These are phyloP conservation scores for Raphanus sativus DNA, from an alignment of 345 rosid genomes.

Conservation along the genomic window DNA sequence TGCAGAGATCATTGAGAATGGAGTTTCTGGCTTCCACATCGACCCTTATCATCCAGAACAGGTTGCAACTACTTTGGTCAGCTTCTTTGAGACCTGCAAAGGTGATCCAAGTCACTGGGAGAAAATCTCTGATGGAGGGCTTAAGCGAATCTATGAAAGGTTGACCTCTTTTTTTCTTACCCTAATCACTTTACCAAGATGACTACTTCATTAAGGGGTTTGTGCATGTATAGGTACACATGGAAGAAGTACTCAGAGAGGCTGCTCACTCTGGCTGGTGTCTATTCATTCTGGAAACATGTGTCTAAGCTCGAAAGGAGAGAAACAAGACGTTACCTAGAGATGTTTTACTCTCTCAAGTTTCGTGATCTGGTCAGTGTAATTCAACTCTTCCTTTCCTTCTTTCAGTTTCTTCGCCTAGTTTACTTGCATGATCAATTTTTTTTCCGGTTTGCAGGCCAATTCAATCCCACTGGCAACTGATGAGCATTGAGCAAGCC, in stretches of 20 bases:
- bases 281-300: constrained; percentile 63
- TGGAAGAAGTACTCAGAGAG: constrained; percentile 64
- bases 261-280: constrained; percentile 54
- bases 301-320: constrained; percentile 60
- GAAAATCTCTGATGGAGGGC: constrained; percentile 48
- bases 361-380: constrained; percentile 53
- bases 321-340: constrained; percentile 54
- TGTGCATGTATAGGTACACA: constrained; percentile 44
- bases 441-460: constrained; percentile 34
- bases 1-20: constrained; percentile 53
- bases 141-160: constrained; percentile 54
- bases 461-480: constrained; percentile 44
- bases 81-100: constrained; percentile 45
- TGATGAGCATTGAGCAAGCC: constrained; percentile 35
- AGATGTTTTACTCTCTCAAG: constrained; percentile 63
- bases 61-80: constrained; percentile 39
- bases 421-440: background rate
- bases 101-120: constrained; percentile 47
- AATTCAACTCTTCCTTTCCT: background rate
- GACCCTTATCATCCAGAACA: constrained; percentile 55
- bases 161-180: constrained; percentile 13
- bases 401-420: background rate
- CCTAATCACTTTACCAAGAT: background rate
- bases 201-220: background rate
- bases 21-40: constrained; percentile 56